A percentile compares a stretch with the other conserved stretches of the same genome.
Conservation (phyloP, 1,284 basidiomycete species). For the Earliella scabrosa region DNA sequence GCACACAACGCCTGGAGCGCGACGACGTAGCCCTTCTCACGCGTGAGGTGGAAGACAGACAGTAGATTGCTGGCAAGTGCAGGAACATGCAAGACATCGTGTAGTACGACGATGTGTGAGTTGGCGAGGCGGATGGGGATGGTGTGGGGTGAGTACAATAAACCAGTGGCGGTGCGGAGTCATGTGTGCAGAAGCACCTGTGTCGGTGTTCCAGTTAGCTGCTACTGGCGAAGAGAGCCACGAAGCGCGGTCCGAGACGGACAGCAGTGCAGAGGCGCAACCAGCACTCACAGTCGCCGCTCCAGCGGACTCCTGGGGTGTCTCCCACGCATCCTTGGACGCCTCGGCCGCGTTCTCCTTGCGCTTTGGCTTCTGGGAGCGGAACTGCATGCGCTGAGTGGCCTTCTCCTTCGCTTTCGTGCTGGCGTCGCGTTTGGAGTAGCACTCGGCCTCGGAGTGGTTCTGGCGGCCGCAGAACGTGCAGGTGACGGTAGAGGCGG, state of each 20-base stretch:
- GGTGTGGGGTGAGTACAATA: constrained; percentile 32
- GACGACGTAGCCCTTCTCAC: background rate
- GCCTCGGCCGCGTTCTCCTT: background rate
- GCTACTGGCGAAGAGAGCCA: constrained; percentile 5
- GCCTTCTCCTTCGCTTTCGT: background rate
- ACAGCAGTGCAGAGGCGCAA: constrained; percentile 3
- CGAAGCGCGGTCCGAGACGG: background rate
- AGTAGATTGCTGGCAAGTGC: constrained; percentile 20
- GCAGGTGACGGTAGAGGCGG: constrained; percentile 18
- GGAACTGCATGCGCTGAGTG: background rate
- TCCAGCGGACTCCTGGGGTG: background rate
- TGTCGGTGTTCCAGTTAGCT: constrained; percentile 12
- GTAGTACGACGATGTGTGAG: constrained; percentile 15
- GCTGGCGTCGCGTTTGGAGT: background rate
- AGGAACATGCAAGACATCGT: constrained; percentile 19
- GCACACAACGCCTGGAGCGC: background rate
- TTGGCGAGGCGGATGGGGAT: constrained; percentile 6
- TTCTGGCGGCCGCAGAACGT: constrained; percentile 40
- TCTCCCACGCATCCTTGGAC: background rate
- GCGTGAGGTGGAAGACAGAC: constrained; percentile 16
- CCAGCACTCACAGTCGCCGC: constrained; percentile 4
- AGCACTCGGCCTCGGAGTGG: constrained; percentile 25
- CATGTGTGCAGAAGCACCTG: constrained; percentile 15
- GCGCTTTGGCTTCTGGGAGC: background rate
- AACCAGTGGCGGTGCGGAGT: constrained; percentile 20